Base-by-base conservation (phyloP, 1,139 yeast species). In the Candida glucosophila region DNA sequence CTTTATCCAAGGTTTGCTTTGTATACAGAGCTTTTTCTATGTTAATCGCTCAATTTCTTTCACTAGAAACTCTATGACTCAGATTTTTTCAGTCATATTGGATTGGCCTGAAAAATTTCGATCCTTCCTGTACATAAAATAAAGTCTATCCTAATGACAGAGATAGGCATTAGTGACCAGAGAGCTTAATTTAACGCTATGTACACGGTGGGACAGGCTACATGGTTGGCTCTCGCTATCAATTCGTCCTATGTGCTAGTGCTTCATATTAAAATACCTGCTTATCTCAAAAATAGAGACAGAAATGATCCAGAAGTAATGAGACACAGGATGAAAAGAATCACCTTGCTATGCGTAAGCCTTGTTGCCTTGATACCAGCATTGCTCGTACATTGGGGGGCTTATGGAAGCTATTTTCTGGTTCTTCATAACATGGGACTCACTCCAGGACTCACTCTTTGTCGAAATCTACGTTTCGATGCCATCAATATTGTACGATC, bases 281-380 rank as follows among this genome's bases (percentile, higher is more conserved):
- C 21, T 3, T 13, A 26, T 3, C 25, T 47, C 17, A 42, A 26
- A 4, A 42, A 41, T 5, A 41, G 37, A 22, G 55, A 54, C 24
- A 46, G 81, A 27, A 64, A 77, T 46, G 70, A 74, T 29, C 64
- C 67, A 0, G 33, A 12, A 1, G 64, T 65, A 14, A 46, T 63
- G 4, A 28, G 32, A 8, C 58, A 64, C 29, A 52, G 75, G 15
- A 39, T 59, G 16, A 34, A 30, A 10, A 53, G 75, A 15, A 53
- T 68, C 11, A 30, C 45, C 3, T 27, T 46, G 3, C 49, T 68
- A 23, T 50, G 67, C 25, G 29, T 50, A 14, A 39, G 41, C 8
- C 44, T 67, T 10, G 24, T 52, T 3, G 28, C 53, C 5, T 29
- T 40, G 2, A 45, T 61, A 6, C 61, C 65, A 8, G 26, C 33